A percentile compares a stretch with the other conserved stretches of the same genome.
These are phyloP conservation scores for Pavlovales sp. DNA, from an alignment of 208 protist genomes.

Conservation along the genomic window DNA sequence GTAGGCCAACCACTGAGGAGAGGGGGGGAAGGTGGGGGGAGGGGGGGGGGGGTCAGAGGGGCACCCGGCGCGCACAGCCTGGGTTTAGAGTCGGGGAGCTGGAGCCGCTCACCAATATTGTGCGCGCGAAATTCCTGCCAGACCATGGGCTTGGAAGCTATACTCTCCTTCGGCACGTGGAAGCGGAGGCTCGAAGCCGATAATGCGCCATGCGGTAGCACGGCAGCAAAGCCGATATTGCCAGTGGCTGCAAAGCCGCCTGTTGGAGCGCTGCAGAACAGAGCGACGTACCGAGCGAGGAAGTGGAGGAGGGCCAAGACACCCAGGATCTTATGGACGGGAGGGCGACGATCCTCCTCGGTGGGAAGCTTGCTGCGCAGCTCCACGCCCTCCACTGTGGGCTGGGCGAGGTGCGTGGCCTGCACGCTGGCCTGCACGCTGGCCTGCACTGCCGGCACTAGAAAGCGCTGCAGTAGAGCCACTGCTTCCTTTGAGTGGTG, in stretches of 20 bases:
- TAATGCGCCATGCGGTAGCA: not conserved
- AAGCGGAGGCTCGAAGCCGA: slow-evolving; percentile 1
- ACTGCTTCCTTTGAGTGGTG: not conserved
- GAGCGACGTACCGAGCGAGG: not conserved
- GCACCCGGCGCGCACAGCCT: too few relatives aligned
- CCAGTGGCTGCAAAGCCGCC: not conserved
- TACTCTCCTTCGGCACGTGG: not conserved
- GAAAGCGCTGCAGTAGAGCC: not conserved
- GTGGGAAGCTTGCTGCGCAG: not conserved
- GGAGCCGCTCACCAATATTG: too few relatives aligned
- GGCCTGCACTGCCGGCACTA: not conserved
- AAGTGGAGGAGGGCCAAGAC: not conserved
- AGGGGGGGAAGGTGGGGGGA: too few relatives aligned
- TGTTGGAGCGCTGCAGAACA: not conserved
- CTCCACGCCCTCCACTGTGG: not conserved
- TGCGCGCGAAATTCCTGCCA: not conserved
- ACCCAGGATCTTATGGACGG: not conserved
- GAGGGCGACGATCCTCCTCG: not conserved
- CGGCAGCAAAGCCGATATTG: not conserved
- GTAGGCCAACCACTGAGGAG: not conserved
- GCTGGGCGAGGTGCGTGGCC: not conserved
- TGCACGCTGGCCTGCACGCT: not conserved
- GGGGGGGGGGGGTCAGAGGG: too few relatives aligned
- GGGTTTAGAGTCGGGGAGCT: too few relatives aligned
- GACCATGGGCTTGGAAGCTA: slow-evolving; percentile 1